These are phyloP conservation scores for Picochlorum sp. DNA, from an alignment of 139 green algal genomes.

Conservation along the genomic window DNA sequence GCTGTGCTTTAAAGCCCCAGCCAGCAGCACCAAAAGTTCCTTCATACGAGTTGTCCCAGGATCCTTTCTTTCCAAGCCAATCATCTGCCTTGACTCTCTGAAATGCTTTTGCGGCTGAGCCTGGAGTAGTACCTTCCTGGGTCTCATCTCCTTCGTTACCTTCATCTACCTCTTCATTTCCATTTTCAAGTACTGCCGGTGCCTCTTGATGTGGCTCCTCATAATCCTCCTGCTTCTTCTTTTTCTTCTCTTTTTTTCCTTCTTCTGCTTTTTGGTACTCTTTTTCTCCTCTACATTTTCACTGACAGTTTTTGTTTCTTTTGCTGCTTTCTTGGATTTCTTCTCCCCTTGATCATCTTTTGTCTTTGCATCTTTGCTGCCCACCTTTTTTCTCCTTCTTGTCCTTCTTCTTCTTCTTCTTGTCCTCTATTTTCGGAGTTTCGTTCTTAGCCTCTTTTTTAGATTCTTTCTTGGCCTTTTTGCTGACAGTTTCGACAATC, in stretches of 20 bases:
- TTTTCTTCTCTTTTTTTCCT: not conserved
- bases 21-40: slow-evolving; percentile 61
- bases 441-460: slow-evolving; percentile 6
- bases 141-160: not conserved
- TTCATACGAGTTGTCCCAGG: slow-evolving; percentile 64
- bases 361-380: not conserved
- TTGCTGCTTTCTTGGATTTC: not conserved
- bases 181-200: not conserved
- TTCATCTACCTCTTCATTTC: not conserved
- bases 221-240: slow-evolving; percentile 27
- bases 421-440: not conserved
- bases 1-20: slow-evolving; percentile 89
- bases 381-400: slow-evolving; percentile 28
- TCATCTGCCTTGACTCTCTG: slow-evolving; percentile 70
- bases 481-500: not conserved
- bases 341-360: not conserved
- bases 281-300: not conserved
- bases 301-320: not conserved
- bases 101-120: slow-evolving; percentile 49
- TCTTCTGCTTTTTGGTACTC: not conserved
- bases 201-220: slow-evolving; percentile 15
- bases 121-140: slow-evolving; percentile 13
- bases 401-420: slow-evolving; percentile 4
- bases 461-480: not conserved
- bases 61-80: slow-evolving; percentile 76